Base-by-base conservation (phyloP, 2,329 filamentous ascomycete species). In the Didymella sp. region DNA sequence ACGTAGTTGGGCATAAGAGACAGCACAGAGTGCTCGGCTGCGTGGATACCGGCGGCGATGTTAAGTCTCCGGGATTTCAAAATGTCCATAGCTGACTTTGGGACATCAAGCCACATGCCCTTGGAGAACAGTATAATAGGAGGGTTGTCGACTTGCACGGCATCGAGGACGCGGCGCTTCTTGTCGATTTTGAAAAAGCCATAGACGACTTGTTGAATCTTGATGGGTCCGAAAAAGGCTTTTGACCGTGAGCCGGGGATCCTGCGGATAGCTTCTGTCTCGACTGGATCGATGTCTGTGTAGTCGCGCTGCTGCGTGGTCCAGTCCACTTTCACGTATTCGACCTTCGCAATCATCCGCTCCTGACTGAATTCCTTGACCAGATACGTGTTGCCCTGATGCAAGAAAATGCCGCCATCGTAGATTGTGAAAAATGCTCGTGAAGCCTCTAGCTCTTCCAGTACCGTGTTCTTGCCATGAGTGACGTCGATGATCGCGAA, bases 151-250 rank as follows among this genome's bases (percentile, higher is more conserved):
- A 98, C 92, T 58, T 94, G 86, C 0, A 98, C 89, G 2, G 94
- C 94, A 73, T 99, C 95, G 13, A 98, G 84, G 55, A 98, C 91
- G 2, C 91, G 87, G 1, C 89, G 86, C 64, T 87, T 89, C 71
- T 89, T 89, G 76, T 98, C 93, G n/a, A 97, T 81, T 73, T 98
- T 98, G 84, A 97, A 98, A 80, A 95, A 99, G 2, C 95, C 95
- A 73, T 96, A 98, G 2, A 99, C 92, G 27, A 91, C 89, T 64
- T 94, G 89, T 62, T 89, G 86, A 69, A 98, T 93, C 67, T 89
- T 89, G 72, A 99, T 94, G 0, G 86, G 81, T 31, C 95, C 95
- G 72, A 91, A 93, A 77, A 91, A 98, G 1, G 93, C 94, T 59
- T 87, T 84, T 0, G 84, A 89, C 3, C 81, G 76, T 0, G 87